phyloP scores from a whole-genome alignment of 148 eudicot genomes.

The Cornus kousa region DNA sequence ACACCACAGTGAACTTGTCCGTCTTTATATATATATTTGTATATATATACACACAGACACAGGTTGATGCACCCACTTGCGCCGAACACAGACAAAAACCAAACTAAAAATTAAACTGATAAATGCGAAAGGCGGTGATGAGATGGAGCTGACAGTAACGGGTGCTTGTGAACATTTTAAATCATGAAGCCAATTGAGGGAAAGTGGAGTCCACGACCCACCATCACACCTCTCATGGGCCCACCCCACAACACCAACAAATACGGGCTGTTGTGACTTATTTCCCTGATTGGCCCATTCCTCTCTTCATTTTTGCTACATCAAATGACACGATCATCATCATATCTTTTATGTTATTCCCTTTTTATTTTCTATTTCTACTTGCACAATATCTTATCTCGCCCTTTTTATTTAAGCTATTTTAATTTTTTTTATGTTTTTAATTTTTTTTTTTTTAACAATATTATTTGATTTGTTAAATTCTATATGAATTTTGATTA shows the following conservation, averaged over 20 bases:
- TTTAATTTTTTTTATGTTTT: no score
- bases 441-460: no score
- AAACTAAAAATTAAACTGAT: conserved; percentile 20
- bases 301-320: background rate
- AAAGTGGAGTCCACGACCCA: background rate
- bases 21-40: no score
- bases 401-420: background rate
- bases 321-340: background rate
- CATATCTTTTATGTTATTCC: conserved; percentile 5
- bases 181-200: conserved; percentile 5
- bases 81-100: conserved; percentile 8
- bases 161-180: background rate
- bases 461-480: no score
- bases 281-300: background rate
- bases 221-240: no score
- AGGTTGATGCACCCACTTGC: background rate
- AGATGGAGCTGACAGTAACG: conserved; percentile 24
- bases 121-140: conserved; percentile 12
- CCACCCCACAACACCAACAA: conserved; percentile 5
- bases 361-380: background rate
- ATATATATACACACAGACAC: no score
- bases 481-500: no score
- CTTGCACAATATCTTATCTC: background rate
- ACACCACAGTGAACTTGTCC: background rate
- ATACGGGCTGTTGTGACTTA: background rate